Evolutionary conservation across 345 rosid genomes (phyloP).

Genomic region (Dipteronia dyeriana): DNA sequence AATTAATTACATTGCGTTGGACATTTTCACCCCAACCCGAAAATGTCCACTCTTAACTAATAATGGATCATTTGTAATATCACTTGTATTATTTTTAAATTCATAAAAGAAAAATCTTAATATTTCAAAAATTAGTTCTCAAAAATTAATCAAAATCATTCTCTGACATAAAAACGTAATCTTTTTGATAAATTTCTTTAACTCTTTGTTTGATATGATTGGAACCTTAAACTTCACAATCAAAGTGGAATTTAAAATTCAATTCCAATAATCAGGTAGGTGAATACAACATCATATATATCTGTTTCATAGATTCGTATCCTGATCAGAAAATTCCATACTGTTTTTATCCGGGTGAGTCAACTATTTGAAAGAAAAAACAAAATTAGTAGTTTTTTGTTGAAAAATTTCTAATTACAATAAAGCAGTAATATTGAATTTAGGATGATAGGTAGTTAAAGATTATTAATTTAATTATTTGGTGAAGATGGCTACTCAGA

Average conservation of each 20-base stretch:
- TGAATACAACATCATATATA: not conserved
- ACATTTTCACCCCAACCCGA: too few species aligned
- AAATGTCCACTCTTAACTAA: too few species aligned
- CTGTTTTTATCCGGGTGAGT: not conserved
- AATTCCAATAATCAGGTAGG: not conserved
- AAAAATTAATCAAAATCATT: not conserved
- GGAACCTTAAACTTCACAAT: constrained; percentile 33
- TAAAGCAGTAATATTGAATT: constrained; percentile 6
- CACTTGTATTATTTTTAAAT: too few species aligned
- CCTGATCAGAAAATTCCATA: not conserved
- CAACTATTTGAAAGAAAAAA: not conserved
- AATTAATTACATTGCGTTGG: too few species aligned
- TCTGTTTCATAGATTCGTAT: not conserved
- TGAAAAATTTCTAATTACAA: not conserved
- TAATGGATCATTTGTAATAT: too few species aligned
- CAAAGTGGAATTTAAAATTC: constrained; percentile 12
- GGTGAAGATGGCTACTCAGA: constrained; percentile 12
- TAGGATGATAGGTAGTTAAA: not conserved
- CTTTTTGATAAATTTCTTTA: constrained; percentile 3
- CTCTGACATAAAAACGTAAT: too few species aligned
- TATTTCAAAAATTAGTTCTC: too few species aligned
- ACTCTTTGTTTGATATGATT: constrained; percentile 7
- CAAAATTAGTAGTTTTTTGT: not conserved
- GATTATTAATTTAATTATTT: not conserved
- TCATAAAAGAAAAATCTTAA: too few species aligned